Conservation (phyloP, 129 eudicot species). For the Heracleum sosnowskyi region DNA sequence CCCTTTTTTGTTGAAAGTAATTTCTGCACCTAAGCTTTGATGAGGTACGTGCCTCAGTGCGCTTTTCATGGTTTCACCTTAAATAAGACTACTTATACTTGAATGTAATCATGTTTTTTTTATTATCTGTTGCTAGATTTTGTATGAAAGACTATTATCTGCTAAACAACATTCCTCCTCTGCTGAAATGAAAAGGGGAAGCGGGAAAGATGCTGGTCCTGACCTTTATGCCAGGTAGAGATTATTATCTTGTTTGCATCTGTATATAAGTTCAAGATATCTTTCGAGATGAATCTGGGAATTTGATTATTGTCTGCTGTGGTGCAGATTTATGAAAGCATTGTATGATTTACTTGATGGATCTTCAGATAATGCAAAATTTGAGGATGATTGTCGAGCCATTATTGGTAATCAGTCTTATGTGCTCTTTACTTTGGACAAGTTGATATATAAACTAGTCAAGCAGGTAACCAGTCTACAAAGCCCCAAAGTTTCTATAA, state of each 20-base stretch:
- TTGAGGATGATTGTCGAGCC: slow-evolving; percentile 93
- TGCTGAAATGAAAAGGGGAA: slow-evolving; percentile 64
- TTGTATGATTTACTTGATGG: slow-evolving; percentile 84
- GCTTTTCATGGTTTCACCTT: neutral
- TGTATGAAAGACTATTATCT: slow-evolving; percentile 72
- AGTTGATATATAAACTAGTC: slow-evolving; percentile 83
- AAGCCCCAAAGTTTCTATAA: neutral
- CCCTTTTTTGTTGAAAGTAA: neutral
- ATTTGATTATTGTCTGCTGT: neutral
- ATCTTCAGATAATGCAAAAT: slow-evolving; percentile 80
- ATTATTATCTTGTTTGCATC: slow-evolving; percentile 3
- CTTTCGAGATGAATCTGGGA: neutral
- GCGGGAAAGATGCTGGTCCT: slow-evolving; percentile 44
- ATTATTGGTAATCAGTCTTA: slow-evolving; percentile 93
- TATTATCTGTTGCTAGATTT: slow-evolving; percentile 27
- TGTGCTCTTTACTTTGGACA: slow-evolving; percentile 86
- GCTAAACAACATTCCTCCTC: slow-evolving; percentile 58
- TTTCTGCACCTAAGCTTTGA: neutral
- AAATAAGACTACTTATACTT: neutral
- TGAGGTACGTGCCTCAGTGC: neutral
- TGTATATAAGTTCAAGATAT: neutral
- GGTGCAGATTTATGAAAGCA: slow-evolving; percentile 74
- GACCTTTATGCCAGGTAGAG: slow-evolving; percentile 75
- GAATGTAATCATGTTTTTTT: neutral
- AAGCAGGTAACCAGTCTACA: slow-evolving; percentile 54